A percentile compares a stretch with the other conserved stretches of the same genome.
Evolutionary conservation across 306 rosid genomes (phyloP).

Genomic region (Inga oerstediana): DNA sequence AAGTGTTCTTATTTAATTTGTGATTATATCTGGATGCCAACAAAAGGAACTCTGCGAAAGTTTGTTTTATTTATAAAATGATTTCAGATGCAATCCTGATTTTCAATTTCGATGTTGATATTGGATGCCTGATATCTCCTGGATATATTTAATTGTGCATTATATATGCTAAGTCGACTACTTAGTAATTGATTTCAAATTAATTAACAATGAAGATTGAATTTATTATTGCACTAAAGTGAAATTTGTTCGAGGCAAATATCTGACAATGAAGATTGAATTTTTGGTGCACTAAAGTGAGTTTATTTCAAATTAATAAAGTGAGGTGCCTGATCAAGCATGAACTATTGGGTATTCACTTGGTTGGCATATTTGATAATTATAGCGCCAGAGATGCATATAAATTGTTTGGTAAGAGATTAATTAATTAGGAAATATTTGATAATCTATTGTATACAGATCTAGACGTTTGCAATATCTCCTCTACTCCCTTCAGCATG

Average conservation of each 20-base stretch:
- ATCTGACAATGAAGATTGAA: not conserved
- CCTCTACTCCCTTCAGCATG: constrained; percentile 1
- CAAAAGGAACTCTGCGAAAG: not conserved
- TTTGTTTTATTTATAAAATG: constrained; percentile 10
- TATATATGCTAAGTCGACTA: not conserved
- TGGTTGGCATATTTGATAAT: not conserved
- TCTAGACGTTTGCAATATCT: not conserved
- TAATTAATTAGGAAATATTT: not conserved
- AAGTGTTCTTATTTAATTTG: constrained; percentile 7
- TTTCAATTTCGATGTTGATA: not conserved
- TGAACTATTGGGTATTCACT: constrained; percentile 17
- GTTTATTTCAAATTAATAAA: not conserved
- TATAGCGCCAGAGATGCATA: not conserved
- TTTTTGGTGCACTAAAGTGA: not conserved
- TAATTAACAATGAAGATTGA: not conserved
- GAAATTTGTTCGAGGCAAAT: not conserved
- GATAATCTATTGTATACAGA: not conserved
- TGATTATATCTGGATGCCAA: not conserved
- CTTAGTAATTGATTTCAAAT: constrained; percentile 3
- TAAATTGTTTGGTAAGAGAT: not conserved
- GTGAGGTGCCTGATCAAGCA: not conserved
- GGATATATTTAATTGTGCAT: not conserved
- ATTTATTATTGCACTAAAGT: constrained; percentile 1
- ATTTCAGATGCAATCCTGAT: constrained; percentile 11
- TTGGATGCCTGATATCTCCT: constrained; percentile 5